Base-by-base conservation (phyloP, 805 yeast species). In the Groenewaldozyma salmanticensis region DNA sequence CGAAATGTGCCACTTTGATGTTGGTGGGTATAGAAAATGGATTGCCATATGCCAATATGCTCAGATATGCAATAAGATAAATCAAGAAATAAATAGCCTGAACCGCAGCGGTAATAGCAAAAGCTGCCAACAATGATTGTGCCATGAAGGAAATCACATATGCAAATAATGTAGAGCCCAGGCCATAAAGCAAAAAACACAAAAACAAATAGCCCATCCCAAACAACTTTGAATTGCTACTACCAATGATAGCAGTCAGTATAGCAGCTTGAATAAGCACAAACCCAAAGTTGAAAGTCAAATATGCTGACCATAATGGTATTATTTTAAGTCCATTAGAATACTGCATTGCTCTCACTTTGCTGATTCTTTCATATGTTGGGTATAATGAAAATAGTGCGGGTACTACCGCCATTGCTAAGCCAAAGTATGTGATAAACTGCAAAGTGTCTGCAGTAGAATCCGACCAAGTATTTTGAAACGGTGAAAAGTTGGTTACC, bases 61-160 rank as follows among this genome's bases (percentile, higher is more conserved):
- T 51, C 33, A 60, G 44, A 41, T 55, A 53, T 1, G 59, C 60
- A 39, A 60, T 50, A 39, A 60, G 42, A 45, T 58, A 60, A 7
- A 59, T 44, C 41, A 60, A 39, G 39, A 60, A 54, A 38, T 52
- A 57, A 16, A 51, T 43, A 39, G 60, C 59, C 40, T 59, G 61
- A 38, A 50, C 48, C 24, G 60, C 60, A 5, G 64, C 64, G 2
- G 58, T 53, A 21, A 55, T 33, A 2, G 65, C 65, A 47, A 61
- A 60, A 3, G 65, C 64, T 3, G 79, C 61, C 21, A 60, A 43
- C 35, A 59, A 61, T 4, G 61, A 53, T 29, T 50, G 34, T 24
- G 58, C 62, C 37, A 60, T 35, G 29, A 60, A 48, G 24, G 65
- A 60, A 9, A 60, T 33, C 20, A 53, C 52, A 40, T 50, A 60